Evolutionary conservation across 2,329 filamentous ascomycete species (phyloP).

Genomic region (Myriosclerotinia curreyana): DNA sequence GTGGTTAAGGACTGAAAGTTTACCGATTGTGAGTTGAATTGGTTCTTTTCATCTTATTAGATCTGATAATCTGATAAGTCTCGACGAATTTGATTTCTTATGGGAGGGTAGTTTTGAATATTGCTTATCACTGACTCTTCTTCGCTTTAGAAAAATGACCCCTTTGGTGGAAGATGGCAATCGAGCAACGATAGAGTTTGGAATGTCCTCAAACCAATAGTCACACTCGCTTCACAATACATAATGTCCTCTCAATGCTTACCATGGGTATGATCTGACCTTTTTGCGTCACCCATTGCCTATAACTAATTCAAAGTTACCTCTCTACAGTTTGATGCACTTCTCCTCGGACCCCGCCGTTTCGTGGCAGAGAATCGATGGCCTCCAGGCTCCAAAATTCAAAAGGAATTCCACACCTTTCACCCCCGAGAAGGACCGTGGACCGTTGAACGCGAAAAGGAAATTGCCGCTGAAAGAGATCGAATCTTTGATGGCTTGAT

Average conservation of each 20-base stretch:
- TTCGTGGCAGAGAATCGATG: not conserved
- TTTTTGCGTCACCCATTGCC: too few species aligned
- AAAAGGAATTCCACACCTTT: not conserved
- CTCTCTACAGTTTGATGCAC: not conserved
- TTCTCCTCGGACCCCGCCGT: constrained; percentile 6
- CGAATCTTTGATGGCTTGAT: not conserved
- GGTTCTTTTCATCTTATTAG: not conserved
- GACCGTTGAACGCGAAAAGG: not conserved
- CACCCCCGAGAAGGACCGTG: not conserved
- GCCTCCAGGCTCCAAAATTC: not conserved
- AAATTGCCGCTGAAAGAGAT: not conserved
- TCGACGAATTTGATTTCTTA: too few species aligned
- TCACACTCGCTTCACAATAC: not conserved
- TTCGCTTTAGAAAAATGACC: not conserved
- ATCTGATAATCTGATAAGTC: not conserved
- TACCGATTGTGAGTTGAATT: constrained; percentile 7
- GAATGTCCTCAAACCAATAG: not conserved
- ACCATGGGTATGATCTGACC: constrained; percentile 2
- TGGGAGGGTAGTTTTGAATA: not conserved
- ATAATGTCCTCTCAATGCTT: not conserved
- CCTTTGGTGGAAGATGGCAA: constrained; percentile 8
- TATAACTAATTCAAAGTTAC: not conserved
- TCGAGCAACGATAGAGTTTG: constrained; percentile 14
- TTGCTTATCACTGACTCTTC: not conserved
- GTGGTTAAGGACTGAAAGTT: constrained; percentile 5